A percentile compares a stretch with the other conserved stretches of the same genome.
Evolutionary conservation across 2,329 filamentous ascomycete genomes (phyloP).

Genomic region (Sarocladium strictum): DNA sequence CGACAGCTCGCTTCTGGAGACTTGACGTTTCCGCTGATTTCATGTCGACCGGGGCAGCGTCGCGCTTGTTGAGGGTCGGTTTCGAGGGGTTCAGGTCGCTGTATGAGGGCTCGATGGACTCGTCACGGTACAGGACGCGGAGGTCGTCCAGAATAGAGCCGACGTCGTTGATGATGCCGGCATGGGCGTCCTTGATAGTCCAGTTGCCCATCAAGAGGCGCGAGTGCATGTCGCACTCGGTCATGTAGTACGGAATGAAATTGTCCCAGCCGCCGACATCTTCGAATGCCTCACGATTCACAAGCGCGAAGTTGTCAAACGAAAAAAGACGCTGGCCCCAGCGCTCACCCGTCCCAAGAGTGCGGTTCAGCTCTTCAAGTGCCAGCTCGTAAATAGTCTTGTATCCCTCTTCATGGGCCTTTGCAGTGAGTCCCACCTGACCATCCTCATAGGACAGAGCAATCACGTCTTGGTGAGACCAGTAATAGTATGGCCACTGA

Average conservation of each 20-base stretch:
- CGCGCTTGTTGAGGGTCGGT: slow-evolving; percentile 16
- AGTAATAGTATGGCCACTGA: slow-evolving; percentile 46
- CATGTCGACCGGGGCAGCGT: slow-evolving; percentile 6
- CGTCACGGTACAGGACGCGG: slow-evolving; percentile 37
- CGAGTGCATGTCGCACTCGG: slow-evolving; percentile 50
- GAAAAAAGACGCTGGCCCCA: slow-evolving; percentile 52
- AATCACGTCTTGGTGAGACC: slow-evolving; percentile 51
- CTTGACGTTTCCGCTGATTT: not conserved
- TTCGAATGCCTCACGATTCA: slow-evolving; percentile 46
- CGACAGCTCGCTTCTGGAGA: not conserved
- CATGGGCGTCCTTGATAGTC: slow-evolving; percentile 30
- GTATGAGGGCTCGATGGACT: slow-evolving; percentile 28
- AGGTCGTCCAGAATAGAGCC: slow-evolving; percentile 40
- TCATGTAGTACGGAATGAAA: slow-evolving; percentile 51
- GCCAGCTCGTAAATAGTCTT: slow-evolving; percentile 35
- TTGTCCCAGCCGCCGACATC: slow-evolving; percentile 51
- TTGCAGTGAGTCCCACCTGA: slow-evolving; percentile 24
- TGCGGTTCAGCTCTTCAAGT: slow-evolving; percentile 27
- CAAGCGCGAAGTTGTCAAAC: slow-evolving; percentile 51
- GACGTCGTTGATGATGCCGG: slow-evolving; percentile 40
- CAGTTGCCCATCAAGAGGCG: slow-evolving; percentile 41
- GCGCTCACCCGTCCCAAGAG: slow-evolving; percentile 23
- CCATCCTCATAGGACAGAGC: slow-evolving; percentile 36
- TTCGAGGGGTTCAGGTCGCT: slow-evolving; percentile 30
- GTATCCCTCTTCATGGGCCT: slow-evolving; percentile 29